Base-by-base conservation (phyloP, 129 eudicot species). In the Scalesia atractyloides region DNA sequence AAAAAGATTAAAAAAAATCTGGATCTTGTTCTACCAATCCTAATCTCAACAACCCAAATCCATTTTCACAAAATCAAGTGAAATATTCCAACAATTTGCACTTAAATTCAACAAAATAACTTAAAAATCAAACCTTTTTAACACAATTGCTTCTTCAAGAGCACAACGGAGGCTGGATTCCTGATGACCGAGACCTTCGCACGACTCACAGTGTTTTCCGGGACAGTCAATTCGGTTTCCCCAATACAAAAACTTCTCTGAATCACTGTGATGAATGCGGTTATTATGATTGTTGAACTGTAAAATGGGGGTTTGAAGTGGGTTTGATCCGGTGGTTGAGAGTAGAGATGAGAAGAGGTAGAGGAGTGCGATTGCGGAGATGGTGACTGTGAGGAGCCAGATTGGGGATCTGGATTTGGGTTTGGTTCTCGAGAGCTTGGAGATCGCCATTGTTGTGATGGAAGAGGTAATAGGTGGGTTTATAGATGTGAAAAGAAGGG, bases 81-180 rank as follows among this genome's bases (percentile, higher is more conserved):
- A 41, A 3, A 33, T 12, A 65, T 18, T 65, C 46, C 5, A 64
- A 33, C 9, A 36, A 39, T 30, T 4, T 30, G 5, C 5, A 30
- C 5, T 30, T 30, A 30, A 59, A 5, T 7, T 7, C 15, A 54
- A 19, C 49, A 65, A 63, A 15, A 19, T 14, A 0, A 63, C 0
- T 33, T 34, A 13, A 53, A 43, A 6, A 7, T 82, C 11, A 41
- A 41, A 94, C 99, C 99, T 88, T 15, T 84, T 72, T 39, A 94
- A 88, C 64, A 88, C 73, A 79, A 94, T 60, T 51, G 99, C 99
- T 70, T 94, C 99, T 85, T 94, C 97, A 64, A 94, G 97, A 56
- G 99, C 99, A 77, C 99, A 94, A 64, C 99, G 84, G 70, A 94
- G 96, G 81, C 99, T 94, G 20, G 99, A 94, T 49, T 94, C 99